Percentiles rank a stretch among this genome's conserved stretches.
These are phyloP conservation scores for Syzygium syzygioides DNA, from an alignment of 441 rosid species.

Conservation along the genomic window DNA sequence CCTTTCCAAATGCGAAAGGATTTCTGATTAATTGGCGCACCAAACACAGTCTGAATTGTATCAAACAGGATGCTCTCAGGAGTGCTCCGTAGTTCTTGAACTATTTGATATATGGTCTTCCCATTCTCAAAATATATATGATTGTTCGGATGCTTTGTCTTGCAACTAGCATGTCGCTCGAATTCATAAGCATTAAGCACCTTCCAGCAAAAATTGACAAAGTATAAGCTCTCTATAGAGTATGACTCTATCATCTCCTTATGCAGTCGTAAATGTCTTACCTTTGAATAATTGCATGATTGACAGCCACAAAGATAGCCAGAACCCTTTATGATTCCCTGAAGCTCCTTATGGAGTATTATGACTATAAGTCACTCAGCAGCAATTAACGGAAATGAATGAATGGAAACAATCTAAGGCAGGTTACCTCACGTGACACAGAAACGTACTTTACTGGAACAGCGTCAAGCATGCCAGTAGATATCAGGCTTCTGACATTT, in stretches of 20 bases:
- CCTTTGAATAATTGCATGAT: neutral
- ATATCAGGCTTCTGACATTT: slow-evolving; percentile 1
- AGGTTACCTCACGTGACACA: neutral
- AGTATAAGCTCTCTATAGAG: neutral
- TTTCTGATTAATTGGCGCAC: neutral
- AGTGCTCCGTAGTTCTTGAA: neutral
- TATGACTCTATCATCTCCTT: neutral
- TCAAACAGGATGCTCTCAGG: neutral
- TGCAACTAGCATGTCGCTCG: neutral
- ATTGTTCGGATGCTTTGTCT: neutral
- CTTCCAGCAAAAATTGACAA: neutral
- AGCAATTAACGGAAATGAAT: neutral
- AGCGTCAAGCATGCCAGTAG: neutral
- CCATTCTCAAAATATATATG: neutral
- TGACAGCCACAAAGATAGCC: slow-evolving; percentile 2
- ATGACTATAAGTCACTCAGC: neutral
- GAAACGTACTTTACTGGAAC: neutral
- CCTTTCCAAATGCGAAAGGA: slow-evolving; percentile 16
- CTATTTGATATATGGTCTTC: neutral
- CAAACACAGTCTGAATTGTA: neutral
- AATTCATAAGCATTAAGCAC: neutral
- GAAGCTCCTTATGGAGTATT: neutral
- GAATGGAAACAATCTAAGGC: neutral
- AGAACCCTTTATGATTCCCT: neutral
- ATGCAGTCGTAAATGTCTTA: neutral